Base-by-base conservation (phyloP, 495 filamentous ascomycete genomes). In the Penicillium egyptiacum region DNA sequence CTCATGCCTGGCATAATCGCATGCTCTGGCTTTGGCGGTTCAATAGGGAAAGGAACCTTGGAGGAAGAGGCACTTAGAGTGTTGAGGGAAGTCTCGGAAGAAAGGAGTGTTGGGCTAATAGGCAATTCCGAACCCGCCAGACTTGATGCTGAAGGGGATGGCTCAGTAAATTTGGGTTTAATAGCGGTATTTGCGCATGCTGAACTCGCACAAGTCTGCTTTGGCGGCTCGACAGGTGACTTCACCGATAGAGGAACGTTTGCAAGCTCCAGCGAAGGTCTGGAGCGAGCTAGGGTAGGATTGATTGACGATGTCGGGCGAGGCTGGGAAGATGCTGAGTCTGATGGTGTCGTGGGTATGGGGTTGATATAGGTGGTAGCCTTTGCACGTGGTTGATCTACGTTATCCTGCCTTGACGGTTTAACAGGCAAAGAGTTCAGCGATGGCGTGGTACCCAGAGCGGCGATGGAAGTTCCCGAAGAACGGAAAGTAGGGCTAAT, bases 301-400 rank as follows among this genome's bases (percentile, higher is more conserved):
- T 75, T 73, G n/a, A 65, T 62, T 20, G 64, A 58, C 1, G 64
- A 33, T 31, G 17, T 26, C 6, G 60, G 60, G 48, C 5, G 42
- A 60, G 10, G 53, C 45, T 28, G 59, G 11, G 59, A 66, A 14
- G 61, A 56, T 22, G 64, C 55, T 19, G 60, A 57, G 20, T 47
- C 57, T 16, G 61, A 58, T 6, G 47, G 50, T 22, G 46, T 20
- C 28, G 53, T 19, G 42, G 44, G 28, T 4, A 14, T 39, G n/a
- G 12, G 30, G 4, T 37, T 46, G 5, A 14, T 37, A 26, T 37
- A n/a, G 14, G 33, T 37, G 31, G 23, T 9, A 19, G 37, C n/a
- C 4, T 28, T 19, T 41, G 22, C 17, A 28, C 5, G 12, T 30
- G 22, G 23, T 20, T 28, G 50, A 14, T 39, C n/a, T 16, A 22